Conservation (phyloP, 1,284 basidiomycete species). For the Sanghuangporus sanghuang region DNA sequence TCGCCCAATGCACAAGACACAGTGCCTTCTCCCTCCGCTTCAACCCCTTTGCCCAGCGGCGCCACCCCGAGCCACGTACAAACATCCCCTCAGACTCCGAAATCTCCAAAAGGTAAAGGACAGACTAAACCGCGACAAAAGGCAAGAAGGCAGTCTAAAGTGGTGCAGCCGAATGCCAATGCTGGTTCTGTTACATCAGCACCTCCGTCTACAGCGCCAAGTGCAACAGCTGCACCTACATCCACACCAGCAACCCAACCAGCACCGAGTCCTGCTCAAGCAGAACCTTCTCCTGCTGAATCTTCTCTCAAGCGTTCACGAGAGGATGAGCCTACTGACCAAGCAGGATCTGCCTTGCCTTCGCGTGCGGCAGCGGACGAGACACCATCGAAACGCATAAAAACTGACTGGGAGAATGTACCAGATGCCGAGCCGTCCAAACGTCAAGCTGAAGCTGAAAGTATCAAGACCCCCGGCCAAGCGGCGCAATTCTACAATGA, state of each 20-base stretch:
- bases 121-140: slow-evolving; percentile 35
- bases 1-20: not conserved
- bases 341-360: slow-evolving; percentile 25
- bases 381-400: slow-evolving; percentile 64
- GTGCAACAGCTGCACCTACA: slow-evolving; percentile 25
- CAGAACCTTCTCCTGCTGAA: slow-evolving; percentile 22
- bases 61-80: slow-evolving; percentile 31
- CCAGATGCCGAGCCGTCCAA: slow-evolving; percentile 47
- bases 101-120: slow-evolving; percentile 32
- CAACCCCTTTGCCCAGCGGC: slow-evolving; percentile 29
- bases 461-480: slow-evolving; percentile 62
- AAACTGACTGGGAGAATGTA: slow-evolving; percentile 63
- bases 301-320: slow-evolving; percentile 49
- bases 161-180: slow-evolving; percentile 28
- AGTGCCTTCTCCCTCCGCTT: slow-evolving; percentile 10
- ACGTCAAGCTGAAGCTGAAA: slow-evolving; percentile 50
- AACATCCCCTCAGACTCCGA: slow-evolving; percentile 29
- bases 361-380: slow-evolving; percentile 37
- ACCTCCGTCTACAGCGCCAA: slow-evolving; percentile 22
- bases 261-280: slow-evolving; percentile 26
- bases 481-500: slow-evolving; percentile 54
- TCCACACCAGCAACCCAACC: slow-evolving; percentile 30
- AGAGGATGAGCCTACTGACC: slow-evolving; percentile 45
- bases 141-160: slow-evolving; percentile 33
- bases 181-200: slow-evolving; percentile 29